Evolutionary conservation across 768 basidiomycete species (phyloP).

Genomic region (Hygrophorus pudorinus): DNA sequence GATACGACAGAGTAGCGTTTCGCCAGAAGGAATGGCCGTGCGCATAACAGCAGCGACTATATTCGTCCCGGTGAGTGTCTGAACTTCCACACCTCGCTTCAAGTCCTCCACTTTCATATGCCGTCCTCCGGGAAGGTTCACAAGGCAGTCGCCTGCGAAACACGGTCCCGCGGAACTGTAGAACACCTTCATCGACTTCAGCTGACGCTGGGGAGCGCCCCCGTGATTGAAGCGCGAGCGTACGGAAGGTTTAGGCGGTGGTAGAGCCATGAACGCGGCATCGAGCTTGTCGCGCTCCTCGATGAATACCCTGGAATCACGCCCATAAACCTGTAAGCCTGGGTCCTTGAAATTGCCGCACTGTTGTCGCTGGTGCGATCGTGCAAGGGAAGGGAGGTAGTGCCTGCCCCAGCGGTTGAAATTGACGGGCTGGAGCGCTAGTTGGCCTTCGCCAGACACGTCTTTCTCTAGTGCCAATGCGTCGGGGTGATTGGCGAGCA

Average conservation of each 20-base stretch:
- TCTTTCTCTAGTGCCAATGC: constrained; percentile 4
- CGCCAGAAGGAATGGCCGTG: neutral
- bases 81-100: constrained; percentile 4
- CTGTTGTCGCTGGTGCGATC: constrained; percentile 9
- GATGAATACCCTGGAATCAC: constrained; percentile 1
- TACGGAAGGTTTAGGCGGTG: constrained; percentile 5
- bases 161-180: constrained; percentile 2
- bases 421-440: constrained; percentile 2
- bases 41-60: constrained; percentile 4
- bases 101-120: constrained; percentile 3
- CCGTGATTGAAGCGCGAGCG: too few relatives aligned
- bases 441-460: constrained; percentile 3
- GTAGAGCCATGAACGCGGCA: constrained; percentile 5
- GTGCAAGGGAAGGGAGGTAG: constrained; percentile 8
- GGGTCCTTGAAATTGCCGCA: constrained; percentile 10
- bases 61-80: constrained; percentile 1
- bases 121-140: neutral
- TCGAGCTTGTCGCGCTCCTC: constrained; percentile 7
- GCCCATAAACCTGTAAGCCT: constrained; percentile 7
- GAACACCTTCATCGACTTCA: constrained; percentile 3
- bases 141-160: constrained; percentile 5
- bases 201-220: neutral
- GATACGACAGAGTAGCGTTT: constrained; percentile 1
- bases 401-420: constrained; percentile 8
- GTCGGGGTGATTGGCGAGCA: constrained; percentile 2